Evolutionary conservation across 805 yeast genomes (phyloP), one percentile per base, ranked within the genome.

Genomic region (Ogataea corticis): DNA sequence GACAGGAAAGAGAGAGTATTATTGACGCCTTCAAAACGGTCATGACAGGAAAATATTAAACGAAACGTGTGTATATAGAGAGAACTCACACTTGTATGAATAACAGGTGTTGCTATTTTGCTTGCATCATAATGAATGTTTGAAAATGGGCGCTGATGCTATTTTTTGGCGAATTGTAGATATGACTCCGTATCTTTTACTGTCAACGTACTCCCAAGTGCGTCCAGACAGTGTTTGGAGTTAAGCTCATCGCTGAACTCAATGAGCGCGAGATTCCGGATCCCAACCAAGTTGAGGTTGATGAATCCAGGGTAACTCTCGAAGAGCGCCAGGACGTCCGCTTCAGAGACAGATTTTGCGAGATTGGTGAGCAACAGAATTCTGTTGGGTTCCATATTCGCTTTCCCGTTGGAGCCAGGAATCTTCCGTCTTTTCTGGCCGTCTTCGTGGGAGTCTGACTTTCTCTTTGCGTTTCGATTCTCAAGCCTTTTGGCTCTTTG

Each of bases 181-280:
- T 44, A 43, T 43, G 63, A 57, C n/a, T 53, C 52, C 4, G 42
- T 41, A 7, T 50, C 58, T 7, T 54, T 47, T 18, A 61, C 47
- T 12, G 31, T 47, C 7, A 59, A 14, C 3, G 42, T 33, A 13
- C 43, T 41, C 3, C 66, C 62, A n/a, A 63, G 45, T 13, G 35
- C 41, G 3, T 52, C 47, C 14, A 59, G 36, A 40, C 68, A 62
- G 6, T 46, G 44, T 2, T 49, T 21, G 2, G 96, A 84, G 32
- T 70, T 64, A 2, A 63, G 57, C 17, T 80, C 84, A 4, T 70
- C 67, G 18, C 76, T 80, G 61, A 83, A 92, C 56, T 92, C 97
- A 3, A 92, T 75, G 63, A 92, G 85, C 10, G 94, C 95, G 37
- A 92, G 76, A 31, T 77, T 77, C 35, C 88, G 74, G 5, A 82